Conservation (phyloP, 257 asterid species). For the Knoxia roxburghii region DNA sequence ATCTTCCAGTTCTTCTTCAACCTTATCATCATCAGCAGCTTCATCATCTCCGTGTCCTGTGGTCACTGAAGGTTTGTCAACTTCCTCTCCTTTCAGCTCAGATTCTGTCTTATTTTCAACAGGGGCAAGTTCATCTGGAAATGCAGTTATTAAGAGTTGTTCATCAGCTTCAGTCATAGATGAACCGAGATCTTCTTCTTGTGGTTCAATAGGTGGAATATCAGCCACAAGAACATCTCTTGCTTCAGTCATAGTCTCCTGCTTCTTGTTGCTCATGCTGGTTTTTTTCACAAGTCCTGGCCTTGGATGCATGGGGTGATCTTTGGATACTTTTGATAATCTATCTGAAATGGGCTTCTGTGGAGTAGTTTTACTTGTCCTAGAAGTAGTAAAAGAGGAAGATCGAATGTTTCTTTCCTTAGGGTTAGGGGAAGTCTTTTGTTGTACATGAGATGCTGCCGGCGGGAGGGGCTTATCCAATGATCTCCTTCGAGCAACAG, state of each 20-base stretch:
- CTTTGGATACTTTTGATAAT: conserved; percentile 30
- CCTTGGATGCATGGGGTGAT: conserved; percentile 27
- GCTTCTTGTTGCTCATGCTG: conserved; percentile 6
- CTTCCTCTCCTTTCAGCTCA: conserved; percentile 16
- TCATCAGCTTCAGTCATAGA: conserved; percentile 25
- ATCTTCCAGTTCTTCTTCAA: conserved; percentile 27
- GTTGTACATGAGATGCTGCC: conserved; percentile 30
- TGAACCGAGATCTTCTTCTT: conserved; percentile 28
- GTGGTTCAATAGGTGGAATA: conserved; percentile 16
- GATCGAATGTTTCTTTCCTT: conserved; percentile 28
- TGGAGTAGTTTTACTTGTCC: conserved; percentile 9
- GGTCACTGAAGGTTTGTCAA: too few relatives aligned
- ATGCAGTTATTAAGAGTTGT: conserved; percentile 14
- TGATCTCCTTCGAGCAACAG: conserved; percentile 41
- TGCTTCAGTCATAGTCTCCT: conserved; percentile 8
- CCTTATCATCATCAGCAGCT: conserved; percentile 11
- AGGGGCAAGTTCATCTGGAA: conserved; percentile 6
- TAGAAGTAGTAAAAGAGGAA: conserved; percentile 34
- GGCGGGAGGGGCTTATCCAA: conserved; percentile 53
- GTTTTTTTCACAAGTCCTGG: conserved; percentile 28
- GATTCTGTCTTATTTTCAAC: conserved; percentile 18
- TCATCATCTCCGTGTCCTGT: conserved; percentile 22
- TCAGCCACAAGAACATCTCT: conserved; percentile 5
- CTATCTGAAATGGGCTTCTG: conserved; percentile 28
- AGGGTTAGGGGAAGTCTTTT: conserved; percentile 37